Evolutionary conservation across 495 filamentous ascomycete species (phyloP).

Genomic region (Penicillium psychrofluorescens): DNA sequence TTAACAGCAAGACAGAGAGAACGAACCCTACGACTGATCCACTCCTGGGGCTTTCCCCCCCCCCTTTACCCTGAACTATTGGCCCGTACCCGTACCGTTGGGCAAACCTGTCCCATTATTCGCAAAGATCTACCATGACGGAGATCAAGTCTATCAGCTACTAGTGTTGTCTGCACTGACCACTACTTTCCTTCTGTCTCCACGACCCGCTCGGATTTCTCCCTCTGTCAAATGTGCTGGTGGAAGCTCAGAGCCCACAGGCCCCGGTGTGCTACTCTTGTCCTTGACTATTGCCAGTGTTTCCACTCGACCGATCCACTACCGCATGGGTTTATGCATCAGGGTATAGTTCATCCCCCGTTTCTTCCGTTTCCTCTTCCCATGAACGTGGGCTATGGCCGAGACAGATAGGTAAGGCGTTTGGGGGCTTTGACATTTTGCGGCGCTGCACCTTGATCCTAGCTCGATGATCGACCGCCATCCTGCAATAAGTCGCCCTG

Average conservation of each 20-base stretch:
- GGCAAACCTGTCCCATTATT: conserved; percentile 6
- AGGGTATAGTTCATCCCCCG: conserved; percentile 24
- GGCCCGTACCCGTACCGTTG: conserved; percentile 3
- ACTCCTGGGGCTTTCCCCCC: not conserved
- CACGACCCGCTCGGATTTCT: conserved; percentile 12
- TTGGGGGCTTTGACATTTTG: conserved; percentile 15
- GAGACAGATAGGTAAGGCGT: conserved; percentile 15
- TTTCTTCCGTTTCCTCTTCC: conserved; percentile 33
- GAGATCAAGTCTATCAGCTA: conserved; percentile 40
- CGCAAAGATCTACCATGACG: conserved; percentile 29
- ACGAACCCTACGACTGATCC: not conserved
- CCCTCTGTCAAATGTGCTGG: conserved; percentile 7
- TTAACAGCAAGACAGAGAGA: conserved; percentile 2
- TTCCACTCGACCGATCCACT: too few relatives aligned
- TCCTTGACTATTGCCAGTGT: too few relatives aligned
- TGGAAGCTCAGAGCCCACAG: conserved; percentile 26
- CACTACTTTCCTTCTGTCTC: conserved; percentile 18
- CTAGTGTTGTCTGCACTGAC: conserved; percentile 33
- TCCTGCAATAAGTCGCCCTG: conserved; percentile 38
- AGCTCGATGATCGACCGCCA: conserved; percentile 39
- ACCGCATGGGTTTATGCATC: too few relatives aligned
- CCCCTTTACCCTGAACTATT: not conserved
- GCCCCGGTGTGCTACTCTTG: conserved; percentile 8
- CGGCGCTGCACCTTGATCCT: conserved; percentile 27
- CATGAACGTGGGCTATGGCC: conserved; percentile 15